Percentiles rank a stretch among this genome's conserved stretches.
phyloP scores from a whole-genome alignment of 2,329 filamentous ascomycete species.

The Fusarium acutatum region DNA sequence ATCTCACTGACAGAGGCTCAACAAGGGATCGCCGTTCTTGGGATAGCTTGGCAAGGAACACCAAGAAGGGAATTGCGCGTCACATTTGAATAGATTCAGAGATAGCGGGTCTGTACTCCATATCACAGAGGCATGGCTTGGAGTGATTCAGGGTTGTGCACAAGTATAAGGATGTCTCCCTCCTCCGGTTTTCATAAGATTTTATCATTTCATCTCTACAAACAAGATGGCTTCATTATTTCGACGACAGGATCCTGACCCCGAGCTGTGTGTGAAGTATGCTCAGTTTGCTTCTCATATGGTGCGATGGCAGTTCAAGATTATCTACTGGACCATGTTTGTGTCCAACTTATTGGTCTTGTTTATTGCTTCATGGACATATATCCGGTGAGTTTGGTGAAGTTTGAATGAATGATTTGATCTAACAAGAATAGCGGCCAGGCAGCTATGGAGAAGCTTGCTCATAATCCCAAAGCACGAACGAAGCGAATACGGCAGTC shows the following conservation, averaged over 20 bases:
- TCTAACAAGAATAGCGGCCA: conserved; percentile 43
- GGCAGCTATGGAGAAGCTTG: conserved; percentile 49
- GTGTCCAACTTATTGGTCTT: conserved; percentile 54
- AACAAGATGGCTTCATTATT: conserved; percentile 34
- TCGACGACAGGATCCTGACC: conserved; percentile 21
- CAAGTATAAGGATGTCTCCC: conserved; percentile 27
- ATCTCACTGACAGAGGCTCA: conserved; percentile 3
- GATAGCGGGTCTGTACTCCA: conserved; percentile 31
- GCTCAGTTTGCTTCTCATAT: conserved; percentile 56
- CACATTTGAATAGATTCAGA: conserved; percentile 20
- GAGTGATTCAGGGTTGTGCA: conserved; percentile 10
- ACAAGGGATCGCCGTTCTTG: conserved; percentile 35
- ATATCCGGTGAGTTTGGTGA: conserved; percentile 49
- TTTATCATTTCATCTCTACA: background rate
- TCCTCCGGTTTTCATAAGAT: background rate
- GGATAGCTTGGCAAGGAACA: conserved; percentile 35
- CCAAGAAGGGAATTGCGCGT: conserved; percentile 38
- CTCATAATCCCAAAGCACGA: conserved; percentile 44
- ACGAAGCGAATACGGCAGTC: conserved; percentile 51
- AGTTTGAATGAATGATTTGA: background rate
- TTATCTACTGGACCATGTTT: conserved; percentile 59
- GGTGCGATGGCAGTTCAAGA: conserved; percentile 53
- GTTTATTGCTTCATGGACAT: conserved; percentile 54
- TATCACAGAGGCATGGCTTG: background rate
- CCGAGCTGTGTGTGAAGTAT: conserved; percentile 49